Base-by-base conservation (phyloP, 352 stramenopile genomes). In the Plasmopara halstedii region DNA sequence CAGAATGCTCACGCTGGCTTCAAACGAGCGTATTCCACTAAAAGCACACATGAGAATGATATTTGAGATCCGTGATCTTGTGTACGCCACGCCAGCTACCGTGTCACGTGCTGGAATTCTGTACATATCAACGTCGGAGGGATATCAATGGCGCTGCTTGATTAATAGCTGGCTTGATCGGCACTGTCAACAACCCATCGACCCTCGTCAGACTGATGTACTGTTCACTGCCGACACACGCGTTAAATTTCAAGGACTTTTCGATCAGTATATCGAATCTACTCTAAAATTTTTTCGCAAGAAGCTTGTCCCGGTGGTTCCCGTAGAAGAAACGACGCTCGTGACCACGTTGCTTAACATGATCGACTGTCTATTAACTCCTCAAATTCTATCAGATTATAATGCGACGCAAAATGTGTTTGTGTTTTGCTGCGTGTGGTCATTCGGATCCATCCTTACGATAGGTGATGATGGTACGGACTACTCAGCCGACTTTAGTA, bases 21-120 rank as follows among this genome's bases (percentile, higher is more conserved):
- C 89, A 1, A 98, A 98, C 56, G 95, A 98, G 64, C 85, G 94
- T 47, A 98, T 98, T 48, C 94, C 94, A 13, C 70, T 98, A 11
- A 97, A 97, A 58, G 70, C 85, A 15, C 85, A 98, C 64, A 98
- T 98, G 93, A 70, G 88, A 33, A 95, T 98, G 85, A 96, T 98
- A 52, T 98, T 98, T 56, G 95, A 98, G 65, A 97, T 98, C 54
- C 79, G 90, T 19, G 90, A 97, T 69, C 73, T 98, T 14, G 83
- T 95, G 43, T 97, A 97, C 49, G 94, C 94, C 14, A 98, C 94
- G 17, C 94, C 94, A 3, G 92, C 95, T 8, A 98, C 95, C 0
- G 94, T 98, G 7, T 97, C 83, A 15, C 88, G 95, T 13, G 94
- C 95, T 18, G 94, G 92, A 40, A 98, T 98, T 36, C 47, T 98